These are phyloP conservation scores for Lichina pygmaea DNA, from an alignment of 495 filamentous ascomycete species.

Conservation along the genomic window DNA sequence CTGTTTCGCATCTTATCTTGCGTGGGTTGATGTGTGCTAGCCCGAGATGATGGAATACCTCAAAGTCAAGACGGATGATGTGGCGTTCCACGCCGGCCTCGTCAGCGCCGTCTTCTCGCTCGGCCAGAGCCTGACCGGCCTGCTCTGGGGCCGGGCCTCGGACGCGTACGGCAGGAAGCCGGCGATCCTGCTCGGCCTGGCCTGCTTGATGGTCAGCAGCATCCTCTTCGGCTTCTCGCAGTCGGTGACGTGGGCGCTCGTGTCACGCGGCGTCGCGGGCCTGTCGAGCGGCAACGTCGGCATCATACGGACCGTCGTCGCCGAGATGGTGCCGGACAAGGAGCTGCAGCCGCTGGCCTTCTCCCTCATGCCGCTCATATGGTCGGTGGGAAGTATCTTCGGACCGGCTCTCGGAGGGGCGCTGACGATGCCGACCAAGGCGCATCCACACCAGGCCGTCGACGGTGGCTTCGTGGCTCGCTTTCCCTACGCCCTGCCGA, in stretches of 20 bases:
- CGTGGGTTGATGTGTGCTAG: conserved; percentile 5
- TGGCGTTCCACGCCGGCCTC: conserved; percentile 56
- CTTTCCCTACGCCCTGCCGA: conserved; percentile 64
- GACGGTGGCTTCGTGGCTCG: conserved; percentile 13
- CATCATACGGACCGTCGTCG: conserved; percentile 42
- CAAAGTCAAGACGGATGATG: conserved; percentile 37
- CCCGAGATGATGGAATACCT: conserved; percentile 72
- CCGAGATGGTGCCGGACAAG: conserved; percentile 53
- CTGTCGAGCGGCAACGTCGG: conserved; percentile 40
- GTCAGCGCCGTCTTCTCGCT: conserved; percentile 46
- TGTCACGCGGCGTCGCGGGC: conserved; percentile 39
- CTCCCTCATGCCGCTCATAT: conserved; percentile 56
- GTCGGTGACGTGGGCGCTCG: conserved; percentile 42
- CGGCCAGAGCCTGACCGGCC: conserved; percentile 43
- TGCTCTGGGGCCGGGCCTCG: conserved; percentile 54
- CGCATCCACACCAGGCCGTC: conserved; percentile 41
- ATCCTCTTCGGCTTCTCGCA: conserved; percentile 56
- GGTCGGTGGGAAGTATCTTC: conserved; percentile 64
- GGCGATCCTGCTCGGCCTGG: conserved; percentile 38
- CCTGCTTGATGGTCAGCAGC: conserved; percentile 44
- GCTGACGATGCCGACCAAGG: conserved; percentile 46
- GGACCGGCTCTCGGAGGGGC: conserved; percentile 72
- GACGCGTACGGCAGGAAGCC: conserved; percentile 53
- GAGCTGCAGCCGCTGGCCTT: conserved; percentile 64
- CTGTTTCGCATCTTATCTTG: neutral